Evolutionary conservation across 495 filamentous ascomycete genomes (phyloP).

Genomic region (Tuber magnatum): DNA sequence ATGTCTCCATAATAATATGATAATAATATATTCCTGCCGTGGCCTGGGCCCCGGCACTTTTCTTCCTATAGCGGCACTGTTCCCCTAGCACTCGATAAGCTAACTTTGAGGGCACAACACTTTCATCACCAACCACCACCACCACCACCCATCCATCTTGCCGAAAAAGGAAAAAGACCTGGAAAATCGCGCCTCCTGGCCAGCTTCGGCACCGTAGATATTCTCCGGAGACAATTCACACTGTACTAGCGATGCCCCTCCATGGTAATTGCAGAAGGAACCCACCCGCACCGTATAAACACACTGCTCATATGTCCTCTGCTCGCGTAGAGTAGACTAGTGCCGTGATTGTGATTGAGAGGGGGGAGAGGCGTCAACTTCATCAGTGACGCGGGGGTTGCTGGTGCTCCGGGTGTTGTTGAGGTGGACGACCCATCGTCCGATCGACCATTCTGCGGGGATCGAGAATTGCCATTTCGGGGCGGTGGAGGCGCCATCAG

Average conservation of each 20-base stretch:
- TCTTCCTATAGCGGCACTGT: not conserved
- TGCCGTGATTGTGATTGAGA: too few species aligned
- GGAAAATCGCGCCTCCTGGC: not conserved
- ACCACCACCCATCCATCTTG: not conserved
- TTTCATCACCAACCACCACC: not conserved
- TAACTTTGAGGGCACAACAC: not conserved
- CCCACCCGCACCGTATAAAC: slow-evolving; percentile 11
- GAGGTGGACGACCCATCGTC: slow-evolving; percentile 11
- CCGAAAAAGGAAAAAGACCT: not conserved
- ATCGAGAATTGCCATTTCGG: slow-evolving; percentile 25
- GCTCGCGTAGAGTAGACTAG: too few species aligned
- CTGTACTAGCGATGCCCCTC: not conserved
- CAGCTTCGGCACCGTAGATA: not conserved
- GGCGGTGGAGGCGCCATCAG: slow-evolving; percentile 59
- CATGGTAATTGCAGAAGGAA: slow-evolving; percentile 9
- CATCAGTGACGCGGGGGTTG: slow-evolving; percentile 82
- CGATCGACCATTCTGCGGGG: slow-evolving; percentile 19
- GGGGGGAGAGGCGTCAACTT: too few species aligned
- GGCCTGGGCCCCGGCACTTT: not conserved
- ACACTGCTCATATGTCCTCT: slow-evolving; percentile 5
- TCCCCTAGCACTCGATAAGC: not conserved
- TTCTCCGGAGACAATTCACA: slow-evolving; percentile 8
- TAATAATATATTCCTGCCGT: not conserved
- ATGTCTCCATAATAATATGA: not conserved
- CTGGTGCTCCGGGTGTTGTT: slow-evolving; percentile 49